Evolutionary conservation across 495 filamentous ascomycete genomes (phyloP), one percentile per base, ranked within the genome.

Genomic region (Ramalina peruviana): DNA sequence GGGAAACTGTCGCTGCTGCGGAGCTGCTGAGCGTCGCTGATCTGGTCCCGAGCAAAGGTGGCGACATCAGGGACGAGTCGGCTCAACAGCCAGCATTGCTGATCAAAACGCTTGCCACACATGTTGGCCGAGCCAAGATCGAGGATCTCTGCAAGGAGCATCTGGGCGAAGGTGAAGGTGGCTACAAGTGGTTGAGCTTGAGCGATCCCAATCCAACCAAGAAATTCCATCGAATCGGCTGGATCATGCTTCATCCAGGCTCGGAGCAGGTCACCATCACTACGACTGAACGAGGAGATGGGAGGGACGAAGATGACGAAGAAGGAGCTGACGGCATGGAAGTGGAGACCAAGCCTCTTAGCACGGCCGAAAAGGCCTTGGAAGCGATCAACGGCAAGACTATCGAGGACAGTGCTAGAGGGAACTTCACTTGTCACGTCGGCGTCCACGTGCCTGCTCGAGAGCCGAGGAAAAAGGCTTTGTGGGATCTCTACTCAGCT

Each of bases 101-200:
- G 39, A 95, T 99, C 69, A 99, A 99, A 69, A 99, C 92, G 0
- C 84, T 99, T 62, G 92, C 93, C 12, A 93, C 92, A 3, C 90
- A 90, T 53, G 93, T 99, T 42, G 94, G 84, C 58, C 82, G 93
- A n/a, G 79, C 79, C 16, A 95, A 94, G 59, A 78, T 99, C 46
- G 89, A 96, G 62, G 82, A 75, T 3, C 93, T 94, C 53, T 94
- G 87, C 67, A 88, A 85, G 58, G 88, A 94, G 64, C 85, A 95
- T 64, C 74, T 94, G 0, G 85, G 88, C 21, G 86, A 93, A 54
- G 76, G 76, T 20, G 80, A 88, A 53, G 87, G 89, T 48, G 88
- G 89, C 0, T 89, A 85, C 69, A 90, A 86, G 60, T 93, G 85
- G 81, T 72, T 94, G 9, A 94, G 88, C 48, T 73, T 97, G 39